Base-by-base conservation (phyloP, 1,284 basidiomycete genomes). In the Papiliotrema laurentii region DNA sequence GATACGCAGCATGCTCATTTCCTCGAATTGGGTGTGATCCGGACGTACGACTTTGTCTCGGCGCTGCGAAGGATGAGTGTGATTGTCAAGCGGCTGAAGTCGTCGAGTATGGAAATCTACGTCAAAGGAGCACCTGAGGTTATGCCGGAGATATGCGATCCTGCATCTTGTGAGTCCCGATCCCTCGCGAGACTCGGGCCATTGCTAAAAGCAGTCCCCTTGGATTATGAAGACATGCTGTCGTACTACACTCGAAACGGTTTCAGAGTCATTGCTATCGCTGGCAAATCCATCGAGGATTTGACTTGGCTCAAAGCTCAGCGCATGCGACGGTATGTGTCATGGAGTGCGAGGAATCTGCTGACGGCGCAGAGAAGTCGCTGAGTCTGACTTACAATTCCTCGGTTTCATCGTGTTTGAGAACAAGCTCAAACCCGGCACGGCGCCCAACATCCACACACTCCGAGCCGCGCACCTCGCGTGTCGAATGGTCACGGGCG, bases 41-140 rank as follows among this genome's bases (percentile, higher is more conserved):
- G 93, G 33, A 91, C 89, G 1, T 99, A 96, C 64, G 96, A 99
- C 67, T 99, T 99, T 66, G 89, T 94, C 3, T 97, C 93, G 2
- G 78, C 87, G 5, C 79, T 98, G 19, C 82, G 96, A 30, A 78
- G 96, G 45, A 99, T 98, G 96, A 96, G 91, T 56, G 96, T 98
- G 25, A 83, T 99, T 49, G 94, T 97, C 63, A 98, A 97, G 73
- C 81, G 89, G 45, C 81, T 98, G 50, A 96, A 89, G 73, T 93
- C 92, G 56, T 83, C 76, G 39, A 90, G 87, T 67, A 97, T 98
- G 89, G 94, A 98, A 69, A 81, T 97, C 7, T 98, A 97, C 69
- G 93, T 94, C 67, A 99, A 99, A 71, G 96, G 96, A 21, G 96
- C 96, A 1, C 96, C 96, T 0, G 96, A 99, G 71, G 89, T 96